phyloP scores from a whole-genome alignment of 257 asterid genomes.

The Nicotiana attenuata region DNA sequence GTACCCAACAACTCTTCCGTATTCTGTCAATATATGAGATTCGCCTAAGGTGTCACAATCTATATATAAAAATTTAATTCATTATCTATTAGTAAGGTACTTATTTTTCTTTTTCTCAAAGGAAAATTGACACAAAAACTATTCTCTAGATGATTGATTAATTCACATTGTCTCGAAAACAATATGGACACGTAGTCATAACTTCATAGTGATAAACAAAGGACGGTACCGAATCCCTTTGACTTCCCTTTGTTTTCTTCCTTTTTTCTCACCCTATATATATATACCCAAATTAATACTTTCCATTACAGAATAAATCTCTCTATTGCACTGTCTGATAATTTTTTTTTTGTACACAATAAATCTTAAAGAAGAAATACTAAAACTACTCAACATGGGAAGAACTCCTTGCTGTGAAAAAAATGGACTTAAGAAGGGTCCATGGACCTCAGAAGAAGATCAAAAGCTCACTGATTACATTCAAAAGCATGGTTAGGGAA shows the following conservation, averaged over 20 bases:
- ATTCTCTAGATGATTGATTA: not conserved
- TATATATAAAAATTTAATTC: too few species aligned
- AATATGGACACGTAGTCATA: conserved; percentile 55
- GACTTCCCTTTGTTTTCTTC: conserved; percentile 13
- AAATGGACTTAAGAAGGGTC: conserved; percentile 72
- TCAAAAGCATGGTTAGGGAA: conserved; percentile 58
- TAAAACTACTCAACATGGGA: conserved; percentile 36
- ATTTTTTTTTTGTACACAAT: too few species aligned
- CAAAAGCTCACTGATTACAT: conserved; percentile 61
- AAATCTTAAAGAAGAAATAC: too few species aligned
- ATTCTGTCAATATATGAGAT: too few species aligned
- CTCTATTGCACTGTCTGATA: not conserved
- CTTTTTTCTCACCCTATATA: not conserved
- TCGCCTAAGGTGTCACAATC: too few species aligned
- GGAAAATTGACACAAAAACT: too few species aligned
- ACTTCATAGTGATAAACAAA: conserved; percentile 31
- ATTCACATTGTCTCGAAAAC: conserved; percentile 18
- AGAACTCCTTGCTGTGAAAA: conserved; percentile 77
- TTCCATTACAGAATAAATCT: not conserved
- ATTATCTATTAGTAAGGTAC: too few species aligned
- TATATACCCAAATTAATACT: conserved; percentile 7
- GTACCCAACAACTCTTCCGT: too few species aligned
- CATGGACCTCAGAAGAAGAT: conserved; percentile 80
- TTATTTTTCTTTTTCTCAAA: too few species aligned
- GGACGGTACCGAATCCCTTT: conserved; percentile 62